Base-by-base conservation (phyloP, 208 protist species). In the Tritrichomonas foetus region DNA sequence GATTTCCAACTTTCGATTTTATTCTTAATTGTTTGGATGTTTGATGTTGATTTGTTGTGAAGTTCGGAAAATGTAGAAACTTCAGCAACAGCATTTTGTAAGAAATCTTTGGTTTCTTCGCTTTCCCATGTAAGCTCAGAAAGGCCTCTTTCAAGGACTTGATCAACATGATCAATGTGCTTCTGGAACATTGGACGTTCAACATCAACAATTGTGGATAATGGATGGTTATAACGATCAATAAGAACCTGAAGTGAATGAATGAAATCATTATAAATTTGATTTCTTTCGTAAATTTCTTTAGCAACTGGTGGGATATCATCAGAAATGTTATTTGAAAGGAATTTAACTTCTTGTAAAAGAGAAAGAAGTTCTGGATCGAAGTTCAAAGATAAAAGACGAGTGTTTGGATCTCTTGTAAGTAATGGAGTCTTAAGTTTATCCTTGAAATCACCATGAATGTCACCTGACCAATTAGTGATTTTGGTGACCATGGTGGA, bases 331-430 rank as follows among this genome's bases (percentile, higher is more conserved):
- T 96, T 53, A 33, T 75, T 66, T 11, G 93, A n/a, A 47, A 99
- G 93, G 95, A 99, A 99, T 95, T 98, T 98, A 57, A 98, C 97
- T 95, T 99, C 98, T 84, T 97, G 96, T 72, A 99, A 96, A 78
- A 98, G 97, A 94, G 97, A 97, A 0, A 94, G 97, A 27, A 99
- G 96, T 5, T 96, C 96, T n/a, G 97, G 94, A 95, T 99, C 98
- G 95, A 99, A 99, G 96, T 99, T 99, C 74, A 99, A 98, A 30
- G 94, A 93, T 25, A 98, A 94, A 0, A 94, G 64, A 47, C 66
- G 64, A 41, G 27, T 96, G 74, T 94, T 82, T 44, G 5, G 8
- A 36, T 94, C 61, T 16, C 96, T 94, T 61, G 94, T 69, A 47
- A 99, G 96, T 39, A 99, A 95, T 20, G 97, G 96, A 95, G 98